Conservation (phyloP, 2,329 filamentous ascomycete genomes). For the Pyrenochaeta sp. region DNA sequence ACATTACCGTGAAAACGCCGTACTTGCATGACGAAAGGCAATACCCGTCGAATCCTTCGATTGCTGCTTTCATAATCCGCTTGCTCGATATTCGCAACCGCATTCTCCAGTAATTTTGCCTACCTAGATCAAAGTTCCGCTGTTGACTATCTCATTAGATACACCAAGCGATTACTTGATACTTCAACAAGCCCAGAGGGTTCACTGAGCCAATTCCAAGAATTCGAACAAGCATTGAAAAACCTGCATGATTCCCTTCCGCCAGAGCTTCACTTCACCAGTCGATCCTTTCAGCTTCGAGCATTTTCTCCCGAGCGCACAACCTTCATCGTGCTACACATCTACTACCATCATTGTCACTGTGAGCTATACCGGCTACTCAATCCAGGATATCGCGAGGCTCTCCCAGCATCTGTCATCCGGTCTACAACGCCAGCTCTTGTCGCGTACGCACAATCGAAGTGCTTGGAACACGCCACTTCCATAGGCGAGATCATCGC, state of each 20-base stretch:
- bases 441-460: constrained; percentile 13
- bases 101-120: too few species aligned
- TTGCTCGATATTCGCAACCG: constrained; percentile 5
- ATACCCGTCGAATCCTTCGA: not conserved
- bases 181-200: constrained; percentile 7
- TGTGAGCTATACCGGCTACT: constrained; percentile 17
- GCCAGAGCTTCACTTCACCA: constrained; percentile 6
- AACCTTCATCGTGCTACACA: constrained; percentile 11
- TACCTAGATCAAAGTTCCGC: too few species aligned
- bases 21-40: not conserved
- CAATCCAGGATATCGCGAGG: constrained; percentile 17
- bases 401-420: constrained; percentile 10
- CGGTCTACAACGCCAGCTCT: constrained; percentile 8
- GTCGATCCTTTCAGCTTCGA: constrained; percentile 10
- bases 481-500: constrained; percentile 14
- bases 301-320: constrained; percentile 14
- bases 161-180: constrained; percentile 8
- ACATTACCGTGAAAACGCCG: constrained; percentile 1
- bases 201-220: constrained; percentile 3
- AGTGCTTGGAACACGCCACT: constrained; percentile 13
- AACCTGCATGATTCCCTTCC: constrained; percentile 9
- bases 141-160: too few species aligned
- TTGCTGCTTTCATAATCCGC: constrained; percentile 4
- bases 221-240: constrained; percentile 9
- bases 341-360: constrained; percentile 16